Evolutionary conservation across 371 early-diverging fungal species (phyloP), one percentile per base, ranked within the genome.

Genomic region (Lichtheimia hyalospora): DNA sequence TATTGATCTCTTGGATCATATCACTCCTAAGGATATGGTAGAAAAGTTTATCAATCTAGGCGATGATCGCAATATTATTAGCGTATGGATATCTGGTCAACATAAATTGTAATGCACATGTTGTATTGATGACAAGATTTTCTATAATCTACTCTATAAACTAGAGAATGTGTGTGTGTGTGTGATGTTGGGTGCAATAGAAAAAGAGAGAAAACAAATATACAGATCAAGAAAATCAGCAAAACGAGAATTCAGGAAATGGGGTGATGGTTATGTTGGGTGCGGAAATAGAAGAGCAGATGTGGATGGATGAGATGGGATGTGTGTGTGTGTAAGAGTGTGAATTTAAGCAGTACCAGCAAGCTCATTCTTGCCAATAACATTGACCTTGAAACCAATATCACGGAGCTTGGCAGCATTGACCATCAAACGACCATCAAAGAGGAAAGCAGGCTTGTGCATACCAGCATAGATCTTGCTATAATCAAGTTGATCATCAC

Each of bases 401-500:
- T 84, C 62, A 58, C 83, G 79, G 27, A 96, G 75, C 70, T 85
- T 81, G 63, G 79, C 73, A 54, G 83, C 79, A 68, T 95, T 89
- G 40, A 97, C 74, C 61, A 95, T 84, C 61, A 93, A 76, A 55
- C 96, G 92, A 50, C 97, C 97, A 70, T 97, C 97, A 75, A 97
- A 96, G 61, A 96, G 79, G 74, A 90, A 94, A 50, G 95, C 94
- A 39, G 95, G 95, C 81, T 91, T 92, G 58, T 89, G 79, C 94
- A 95, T 94, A 25, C 73, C 67, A 18, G 76, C 73, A 64, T 86
- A 89, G 57, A 94, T 87, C 68, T 70, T 75, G 51, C 75, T 43
- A 75, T 91, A 96, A 73, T 96, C 92, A 18, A 86, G 67, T 59
- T 74, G 40, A 54, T 73, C 77, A 43, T 76, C 67, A 71, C 86